Evolutionary conservation across 2,329 filamentous ascomycete genomes (phyloP), one percentile per base, ranked within the genome.

Genomic region (Bipolaris sorokiniana): DNA sequence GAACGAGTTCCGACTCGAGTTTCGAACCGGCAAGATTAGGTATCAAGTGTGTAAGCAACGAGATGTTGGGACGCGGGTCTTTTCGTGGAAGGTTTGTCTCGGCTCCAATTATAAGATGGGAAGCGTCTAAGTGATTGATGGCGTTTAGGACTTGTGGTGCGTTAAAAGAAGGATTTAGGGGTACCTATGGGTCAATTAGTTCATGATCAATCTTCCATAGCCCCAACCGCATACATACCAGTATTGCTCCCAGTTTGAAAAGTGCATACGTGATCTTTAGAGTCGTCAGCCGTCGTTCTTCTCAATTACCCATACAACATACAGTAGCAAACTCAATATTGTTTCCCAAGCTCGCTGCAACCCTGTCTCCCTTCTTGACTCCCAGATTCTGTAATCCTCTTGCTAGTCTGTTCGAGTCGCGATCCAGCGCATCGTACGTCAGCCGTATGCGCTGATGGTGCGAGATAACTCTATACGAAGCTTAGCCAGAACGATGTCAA

Each of bases 211-310:
- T 31, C 10, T 9, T 22, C 23, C 3, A 7, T 13, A 6, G 3
- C 6, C n/a, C 16, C 7, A 15, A 7, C 7, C 26, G 23, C 20
- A 9, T 26, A 26, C 78, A 59, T 73, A 87, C 93, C 61, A 98
- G 81, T 48, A 98, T 86, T 22, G 91, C 94, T n/a, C 95, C 95
- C 9, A 98, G 84, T 77, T 98, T 98, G 81, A 94, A 97, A 52
- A 95, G 76, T 0, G 93, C 93, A 77, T 98, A 98, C 5, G 90
- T 94, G 18, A 76, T 74, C 83, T 77, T 41, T 9, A 5, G 10
- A 78, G 49, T 34, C 53, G 31, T 69, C 46, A 69, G 62, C 11
- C 47, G 4, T 15, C 18, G 4, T 40, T 26, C n/a, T 16, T 11
- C 9, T 20, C 13, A 26, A 16, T 1, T 10, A 7, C 26, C 37